Evolutionary conservation across 805 yeast species (phyloP), one percentile per base, ranked within the genome.

Genomic region (Tetrapisispora namnaoensis): DNA sequence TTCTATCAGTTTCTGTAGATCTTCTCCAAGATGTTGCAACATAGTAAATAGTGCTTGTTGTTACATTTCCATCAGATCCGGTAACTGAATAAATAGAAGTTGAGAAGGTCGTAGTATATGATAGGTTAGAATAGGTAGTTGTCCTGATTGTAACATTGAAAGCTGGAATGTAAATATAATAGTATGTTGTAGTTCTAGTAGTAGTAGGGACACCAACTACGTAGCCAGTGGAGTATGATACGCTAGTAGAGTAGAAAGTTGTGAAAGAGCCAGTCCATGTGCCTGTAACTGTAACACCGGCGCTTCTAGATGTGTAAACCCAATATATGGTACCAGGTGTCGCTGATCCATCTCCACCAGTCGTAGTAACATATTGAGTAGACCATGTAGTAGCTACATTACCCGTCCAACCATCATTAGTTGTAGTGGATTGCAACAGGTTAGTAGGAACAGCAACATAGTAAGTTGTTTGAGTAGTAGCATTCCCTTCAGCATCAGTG

Each of bases 401-500:
- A 24, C 28, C 28, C 8, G 28, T 24, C 28, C 28, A 24, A 24
- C 28, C 28, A 24, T 24, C 28, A 8, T 24, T 24, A 24, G 28
- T 24, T 24, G 28, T 24, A 24, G 40, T 37, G 14, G 40, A 7
- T 16, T 16, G 20, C 7, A 17, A 16, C 10, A 36, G 7, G 20
- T n/a, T n/a, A 36, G 21, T 36, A n/a, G 38, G 38, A 36, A 17
- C 20, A 17, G 11, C 21, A 17, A 36, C 38, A 10, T n/a, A 36
- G 9, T n/a, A 36, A 4, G 21, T 36, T 11, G 21, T 17, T 36
- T 36, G 21, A 4, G 38, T 36, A 9, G 21, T 24, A 6, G 28
- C 28, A 34, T 42, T 38, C 13, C 52, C 53, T 32, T 52, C 49
- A 10, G 16, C 22, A 21, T 51, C 53, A 14, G 55, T 54, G 24